These are phyloP conservation scores for Silene coronaria DNA, from an alignment of 179 eudicot genomes.

Conservation along the genomic window DNA sequence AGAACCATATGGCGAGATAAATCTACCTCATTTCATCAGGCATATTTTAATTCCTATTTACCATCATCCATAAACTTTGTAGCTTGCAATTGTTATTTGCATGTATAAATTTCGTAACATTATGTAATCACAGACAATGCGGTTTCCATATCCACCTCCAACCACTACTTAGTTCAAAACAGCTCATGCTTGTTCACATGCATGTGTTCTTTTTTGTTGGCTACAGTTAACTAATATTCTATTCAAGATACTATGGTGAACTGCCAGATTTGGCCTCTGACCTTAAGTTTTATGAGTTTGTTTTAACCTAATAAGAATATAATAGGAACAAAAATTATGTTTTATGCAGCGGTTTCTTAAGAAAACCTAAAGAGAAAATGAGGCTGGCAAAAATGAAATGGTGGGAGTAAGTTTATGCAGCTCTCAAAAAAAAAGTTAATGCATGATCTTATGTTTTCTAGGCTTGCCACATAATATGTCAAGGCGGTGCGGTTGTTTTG, in stretches of 20 bases:
- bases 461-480: neutral
- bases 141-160: neutral
- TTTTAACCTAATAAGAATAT: neutral
- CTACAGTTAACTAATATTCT: neutral
- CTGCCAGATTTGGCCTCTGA: neutral
- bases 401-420: neutral
- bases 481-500: neutral
- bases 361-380: neutral
- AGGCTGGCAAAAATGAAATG: neutral
- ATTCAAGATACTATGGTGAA: neutral
- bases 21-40: conserved; percentile 4
- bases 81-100: neutral
- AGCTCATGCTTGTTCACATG: neutral
- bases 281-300: neutral
- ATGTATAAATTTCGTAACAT: neutral
- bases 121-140: neutral
- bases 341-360: neutral
- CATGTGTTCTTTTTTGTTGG: neutral
- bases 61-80: neutral
- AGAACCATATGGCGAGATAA: conserved; percentile 2
- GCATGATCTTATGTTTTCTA: neutral
- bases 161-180: neutral
- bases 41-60: neutral
- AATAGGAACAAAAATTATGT: neutral
- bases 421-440: conserved; percentile 6